Evolutionary conservation across 768 basidiomycete genomes (phyloP), one percentile per base, ranked within the genome.

Genomic region (Tricholoma matsutake): DNA sequence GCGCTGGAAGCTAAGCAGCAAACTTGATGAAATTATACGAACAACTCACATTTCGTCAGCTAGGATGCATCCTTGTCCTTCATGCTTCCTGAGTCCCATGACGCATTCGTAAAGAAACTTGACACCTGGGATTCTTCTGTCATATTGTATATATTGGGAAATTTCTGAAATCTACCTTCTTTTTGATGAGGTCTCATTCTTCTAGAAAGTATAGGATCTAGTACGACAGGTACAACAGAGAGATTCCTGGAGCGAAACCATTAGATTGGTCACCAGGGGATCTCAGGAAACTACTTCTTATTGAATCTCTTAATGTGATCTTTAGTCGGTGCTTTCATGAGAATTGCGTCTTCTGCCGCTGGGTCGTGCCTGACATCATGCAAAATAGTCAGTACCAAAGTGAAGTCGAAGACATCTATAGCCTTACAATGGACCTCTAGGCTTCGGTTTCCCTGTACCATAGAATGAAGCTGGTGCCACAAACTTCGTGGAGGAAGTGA

Each of bases 41-140:
- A 43, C 29, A 41, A 61, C 60, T 34, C 63, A 93, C 94, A 97
- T 96, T 68, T 98, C 97, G 73, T 99, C 97, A 1, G 96, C 97
- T 34, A 99, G 82, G 64, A 99, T 97, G 67, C 94, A 96, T 1
- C 96, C 96, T 69, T 92, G 86, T 1, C 94, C 91, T 72, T 96
- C 94, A 63, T 94, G 92, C 71, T 87, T 91, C 57, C 92, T 83
- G 68, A 97, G 77, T 9, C 95, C 96, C 94, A 98, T 98, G 16
- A 96, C 91, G 68, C 89, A 93, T 69, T 96, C 93, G 69, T 99
- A 99, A 78, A 99, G 76, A 73, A 99, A 99, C 70, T 85, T 83
- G 34, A 94, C 82, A 31, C 92, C 89, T 89, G 59, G 4, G 25
- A 6, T 43, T 13, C 52, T 16, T 8, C 43, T 47, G 10, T 47